These are phyloP conservation scores for Phytophthora kernoviae DNA, from an alignment of 352 stramenopile species.

Conservation along the genomic window DNA sequence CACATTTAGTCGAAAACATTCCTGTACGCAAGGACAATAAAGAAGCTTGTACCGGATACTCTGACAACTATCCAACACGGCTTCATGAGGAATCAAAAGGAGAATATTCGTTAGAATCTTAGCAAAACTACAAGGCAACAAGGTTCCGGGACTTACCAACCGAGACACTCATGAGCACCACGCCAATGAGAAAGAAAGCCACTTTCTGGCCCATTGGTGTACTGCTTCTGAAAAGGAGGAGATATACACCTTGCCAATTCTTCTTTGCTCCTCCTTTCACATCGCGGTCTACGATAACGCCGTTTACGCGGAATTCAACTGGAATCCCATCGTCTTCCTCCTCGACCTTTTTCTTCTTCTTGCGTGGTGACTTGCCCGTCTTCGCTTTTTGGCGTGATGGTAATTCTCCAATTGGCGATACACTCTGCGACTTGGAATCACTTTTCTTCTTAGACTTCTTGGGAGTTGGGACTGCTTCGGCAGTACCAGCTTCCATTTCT, in stretches of 20 bases:
- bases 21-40: neutral
- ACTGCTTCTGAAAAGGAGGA: slow-evolving; percentile 75
- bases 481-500: slow-evolving; percentile 7
- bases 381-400: slow-evolving; percentile 30
- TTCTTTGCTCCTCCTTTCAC: slow-evolving; percentile 61
- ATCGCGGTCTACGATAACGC: slow-evolving; percentile 72
- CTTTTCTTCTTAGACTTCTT: slow-evolving; percentile 4
- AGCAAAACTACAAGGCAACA: slow-evolving; percentile 2
- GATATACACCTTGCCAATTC: slow-evolving; percentile 73
- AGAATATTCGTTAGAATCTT: slow-evolving; percentile 1
- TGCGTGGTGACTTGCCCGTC: slow-evolving; percentile 20
- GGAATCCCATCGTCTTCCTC: slow-evolving; percentile 26
- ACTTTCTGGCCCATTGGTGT: slow-evolving; percentile 70
- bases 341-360: slow-evolving; percentile 33
- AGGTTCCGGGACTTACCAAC: slow-evolving; percentile 37
- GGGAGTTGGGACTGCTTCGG: neutral
- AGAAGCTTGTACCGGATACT: slow-evolving; percentile 49
- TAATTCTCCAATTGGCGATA: slow-evolving; percentile 29
- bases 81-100: slow-evolving; percentile 19
- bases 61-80: slow-evolving; percentile 73
- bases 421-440: slow-evolving; percentile 19
- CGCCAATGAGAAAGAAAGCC: slow-evolving; percentile 67
- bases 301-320: slow-evolving; percentile 64
- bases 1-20: slow-evolving; percentile 4
- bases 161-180: slow-evolving; percentile 73